phyloP scores from a whole-genome alignment of 805 yeast species.

The Ogataea naganishii region DNA sequence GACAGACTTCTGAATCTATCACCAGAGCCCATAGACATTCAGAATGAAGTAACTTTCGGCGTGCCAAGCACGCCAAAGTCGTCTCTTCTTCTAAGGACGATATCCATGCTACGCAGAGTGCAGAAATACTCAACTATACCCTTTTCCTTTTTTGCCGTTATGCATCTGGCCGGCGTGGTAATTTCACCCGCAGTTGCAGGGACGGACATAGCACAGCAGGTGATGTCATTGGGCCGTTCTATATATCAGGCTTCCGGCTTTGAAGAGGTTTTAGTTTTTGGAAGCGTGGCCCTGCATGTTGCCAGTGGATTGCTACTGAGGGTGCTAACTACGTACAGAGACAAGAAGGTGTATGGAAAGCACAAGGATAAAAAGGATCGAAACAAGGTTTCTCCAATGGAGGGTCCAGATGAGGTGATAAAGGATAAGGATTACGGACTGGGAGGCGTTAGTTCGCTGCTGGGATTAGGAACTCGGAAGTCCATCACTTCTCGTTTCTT shows the following conservation, averaged over 20 bases:
- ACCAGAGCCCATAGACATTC: too few species aligned
- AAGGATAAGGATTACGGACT: constrained; percentile 41
- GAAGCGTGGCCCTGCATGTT: constrained; percentile 40
- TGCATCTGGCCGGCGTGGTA: constrained; percentile 50
- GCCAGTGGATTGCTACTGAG: constrained; percentile 43
- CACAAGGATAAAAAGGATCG: constrained; percentile 5
- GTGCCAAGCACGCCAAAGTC: too few species aligned
- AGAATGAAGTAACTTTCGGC: too few species aligned
- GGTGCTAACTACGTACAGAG: constrained; percentile 23
- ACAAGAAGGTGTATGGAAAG: constrained; percentile 18
- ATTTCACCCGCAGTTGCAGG: constrained; percentile 43
- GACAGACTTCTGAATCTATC: too few species aligned
- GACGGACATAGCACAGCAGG: constrained; percentile 36
- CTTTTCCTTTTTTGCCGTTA: constrained; percentile 44
- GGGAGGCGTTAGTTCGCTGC: constrained; percentile 49
- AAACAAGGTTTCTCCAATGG: constrained; percentile 4
- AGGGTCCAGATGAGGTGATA: constrained; percentile 12
- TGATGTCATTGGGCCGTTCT: constrained; percentile 51
- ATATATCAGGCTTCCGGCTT: constrained; percentile 47
- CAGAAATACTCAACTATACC: constrained; percentile 59
- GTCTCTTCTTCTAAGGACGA: too few species aligned
- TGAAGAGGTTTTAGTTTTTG: constrained; percentile 41
- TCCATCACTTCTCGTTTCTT: constrained; percentile 33
- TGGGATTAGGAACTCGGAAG: constrained; percentile 46
- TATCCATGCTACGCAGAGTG: constrained; percentile 12